Evolutionary conservation across 257 asterid genomes (phyloP).

Genomic region (Lavandula angustifolia): DNA sequence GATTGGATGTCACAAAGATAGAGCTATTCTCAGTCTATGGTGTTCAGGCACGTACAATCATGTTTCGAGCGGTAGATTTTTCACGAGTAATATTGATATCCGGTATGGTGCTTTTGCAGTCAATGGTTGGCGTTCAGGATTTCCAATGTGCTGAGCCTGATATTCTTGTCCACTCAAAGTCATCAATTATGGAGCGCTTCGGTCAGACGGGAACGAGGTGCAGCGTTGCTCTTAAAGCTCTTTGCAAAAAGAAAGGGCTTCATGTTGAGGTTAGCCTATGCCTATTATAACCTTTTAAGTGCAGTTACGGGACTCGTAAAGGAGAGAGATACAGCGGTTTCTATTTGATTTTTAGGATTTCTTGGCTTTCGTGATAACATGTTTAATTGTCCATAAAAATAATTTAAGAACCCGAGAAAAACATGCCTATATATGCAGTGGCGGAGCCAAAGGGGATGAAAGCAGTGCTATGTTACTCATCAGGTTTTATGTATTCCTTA

Average conservation of each 20-base stretch:
- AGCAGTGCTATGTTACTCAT: no score
- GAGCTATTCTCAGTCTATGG: slow-evolving; percentile 75
- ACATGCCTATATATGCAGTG: no score
- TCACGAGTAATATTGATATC: slow-evolving; percentile 19
- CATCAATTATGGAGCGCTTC: slow-evolving; percentile 55
- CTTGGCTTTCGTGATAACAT: no score
- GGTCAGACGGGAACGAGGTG: slow-evolving; percentile 44
- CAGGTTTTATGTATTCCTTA: no score
- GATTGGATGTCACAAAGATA: slow-evolving; percentile 64
- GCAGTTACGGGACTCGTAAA: background rate
- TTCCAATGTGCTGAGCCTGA: slow-evolving; percentile 83
- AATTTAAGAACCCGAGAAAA: no score
- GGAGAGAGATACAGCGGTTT: no score
- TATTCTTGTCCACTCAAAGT: slow-evolving; percentile 64
- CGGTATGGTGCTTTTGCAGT: slow-evolving; percentile 44
- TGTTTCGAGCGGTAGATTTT: background rate
- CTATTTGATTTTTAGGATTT: no score
- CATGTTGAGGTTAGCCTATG: slow-evolving; percentile 55
- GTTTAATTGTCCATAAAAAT: no score
- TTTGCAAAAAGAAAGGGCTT: slow-evolving; percentile 79
- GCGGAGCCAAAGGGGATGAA: no score
- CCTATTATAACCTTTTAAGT: background rate
- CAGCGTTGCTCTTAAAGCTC: slow-evolving; percentile 66
- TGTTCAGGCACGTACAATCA: slow-evolving; percentile 61
- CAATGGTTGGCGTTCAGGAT: slow-evolving; percentile 57